phyloP scores from a whole-genome alignment of 208 protist species.

The Baffinella frigidus region DNA sequence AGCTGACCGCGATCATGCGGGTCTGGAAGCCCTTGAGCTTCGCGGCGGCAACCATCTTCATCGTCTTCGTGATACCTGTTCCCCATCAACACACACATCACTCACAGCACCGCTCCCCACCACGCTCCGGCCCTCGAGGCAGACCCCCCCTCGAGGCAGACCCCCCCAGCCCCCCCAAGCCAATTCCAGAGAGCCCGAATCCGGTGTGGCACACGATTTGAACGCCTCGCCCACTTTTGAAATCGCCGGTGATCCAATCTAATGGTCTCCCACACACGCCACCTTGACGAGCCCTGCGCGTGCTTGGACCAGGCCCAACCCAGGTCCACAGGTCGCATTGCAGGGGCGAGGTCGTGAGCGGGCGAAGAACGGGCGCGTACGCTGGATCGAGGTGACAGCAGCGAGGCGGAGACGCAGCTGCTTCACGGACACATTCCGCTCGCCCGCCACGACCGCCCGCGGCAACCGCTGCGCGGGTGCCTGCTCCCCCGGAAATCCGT shows the following conservation, averaged over 20 bases:
- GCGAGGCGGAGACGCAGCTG: constrained; percentile 33
- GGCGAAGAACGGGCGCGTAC: background rate
- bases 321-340: too few relatives aligned
- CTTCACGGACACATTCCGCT: too few relatives aligned
- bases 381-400: constrained; percentile 31
- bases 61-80: constrained; percentile 29
- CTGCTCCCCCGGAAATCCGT: too few relatives aligned
- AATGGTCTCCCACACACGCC: too few relatives aligned
- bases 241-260: too few relatives aligned
- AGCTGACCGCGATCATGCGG: constrained; percentile 44
- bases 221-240: too few relatives aligned
- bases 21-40: constrained; percentile 71
- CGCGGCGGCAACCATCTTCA: constrained; percentile 76
- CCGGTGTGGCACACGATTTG: too few relatives aligned
- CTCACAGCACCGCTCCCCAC: background rate
- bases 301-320: too few relatives aligned
- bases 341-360: too few relatives aligned
- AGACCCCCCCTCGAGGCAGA: background rate
- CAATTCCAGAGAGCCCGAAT: background rate
- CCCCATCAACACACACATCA: background rate
- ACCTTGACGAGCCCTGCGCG: too few relatives aligned
- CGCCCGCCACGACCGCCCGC: too few relatives aligned
- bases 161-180: background rate
- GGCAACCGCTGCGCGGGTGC: too few relatives aligned
- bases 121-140: background rate